phyloP scores from a whole-genome alignment of 306 rosid species.

The Astragalus glycyphyllos region DNA sequence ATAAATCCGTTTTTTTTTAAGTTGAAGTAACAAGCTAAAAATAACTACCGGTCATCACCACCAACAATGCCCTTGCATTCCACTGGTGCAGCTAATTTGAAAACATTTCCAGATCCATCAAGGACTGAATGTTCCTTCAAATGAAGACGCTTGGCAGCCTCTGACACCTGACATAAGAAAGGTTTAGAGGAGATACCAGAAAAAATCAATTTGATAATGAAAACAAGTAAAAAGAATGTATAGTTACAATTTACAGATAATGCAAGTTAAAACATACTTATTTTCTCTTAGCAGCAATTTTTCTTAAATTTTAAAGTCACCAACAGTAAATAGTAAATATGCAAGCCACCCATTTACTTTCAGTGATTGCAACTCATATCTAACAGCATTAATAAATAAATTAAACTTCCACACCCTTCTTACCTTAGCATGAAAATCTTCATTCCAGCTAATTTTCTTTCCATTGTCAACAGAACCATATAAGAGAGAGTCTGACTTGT shows the following conservation, averaged over 20 bases:
- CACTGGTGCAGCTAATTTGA: constrained; percentile 97
- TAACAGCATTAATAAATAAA: constrained; percentile 30
- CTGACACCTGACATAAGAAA: constrained; percentile 67
- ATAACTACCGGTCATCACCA: constrained; percentile 90
- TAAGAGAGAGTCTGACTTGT: constrained; percentile 93
- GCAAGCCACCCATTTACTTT: constrained; percentile 9
- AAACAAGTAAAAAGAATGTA: constrained; percentile 16
- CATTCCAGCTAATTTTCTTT: constrained; percentile 97
- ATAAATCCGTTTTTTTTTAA: neutral
- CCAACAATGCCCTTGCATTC: constrained; percentile 99
- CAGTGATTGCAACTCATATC: too few species aligned
- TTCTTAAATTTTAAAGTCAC: neutral
- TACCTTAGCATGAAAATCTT: constrained; percentile 97
- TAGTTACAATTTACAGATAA: too few species aligned
- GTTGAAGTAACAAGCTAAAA: constrained; percentile 23
- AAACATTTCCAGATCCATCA: constrained; percentile 90
- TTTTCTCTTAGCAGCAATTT: constrained; percentile 13
- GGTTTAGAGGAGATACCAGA: constrained; percentile 34
- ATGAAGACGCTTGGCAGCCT: constrained; percentile 94
- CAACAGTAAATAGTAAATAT: constrained; percentile 11
- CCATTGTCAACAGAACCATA: constrained; percentile 99
- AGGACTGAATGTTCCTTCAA: constrained; percentile 85
- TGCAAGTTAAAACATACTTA: too few species aligned
- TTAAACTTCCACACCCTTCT: constrained; percentile 35
- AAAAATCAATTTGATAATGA: constrained; percentile 21